Percentiles rank a stretch among this genome's conserved stretches.
Evolutionary conservation across 106 monocot species (phyloP).

Genomic region (Posidonia australis): DNA sequence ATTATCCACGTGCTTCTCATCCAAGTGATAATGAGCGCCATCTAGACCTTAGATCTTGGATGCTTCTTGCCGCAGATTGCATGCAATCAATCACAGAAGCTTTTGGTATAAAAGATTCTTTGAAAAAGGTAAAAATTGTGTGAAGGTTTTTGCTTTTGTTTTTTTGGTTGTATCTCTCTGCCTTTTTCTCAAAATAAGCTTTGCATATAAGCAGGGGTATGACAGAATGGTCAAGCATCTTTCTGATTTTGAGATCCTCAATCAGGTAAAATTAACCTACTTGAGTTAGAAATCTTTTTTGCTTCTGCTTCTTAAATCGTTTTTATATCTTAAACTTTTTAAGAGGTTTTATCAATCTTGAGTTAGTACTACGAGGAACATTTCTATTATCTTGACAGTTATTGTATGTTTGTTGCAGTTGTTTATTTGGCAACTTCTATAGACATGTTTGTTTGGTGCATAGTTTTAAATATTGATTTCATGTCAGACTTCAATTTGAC

Average conservation of each 20-base stretch:
- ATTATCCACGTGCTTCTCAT: slow-evolving; percentile 96
- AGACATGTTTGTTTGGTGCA: neutral
- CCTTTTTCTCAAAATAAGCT: neutral
- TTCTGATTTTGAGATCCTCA: slow-evolving; percentile 64
- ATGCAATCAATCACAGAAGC: slow-evolving; percentile 65
- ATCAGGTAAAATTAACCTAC: slow-evolving; percentile 43
- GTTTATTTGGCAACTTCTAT: neutral
- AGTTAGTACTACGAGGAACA: neutral
- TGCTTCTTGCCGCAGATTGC: slow-evolving; percentile 86
- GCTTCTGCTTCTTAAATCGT: neutral
- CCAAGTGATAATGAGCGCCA: slow-evolving; percentile 87
- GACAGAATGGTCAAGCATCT: slow-evolving; percentile 44
- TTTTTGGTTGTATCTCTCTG: neutral
- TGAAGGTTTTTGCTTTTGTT: too few species aligned
- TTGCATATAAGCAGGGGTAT: slow-evolving; percentile 45
- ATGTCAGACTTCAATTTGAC: too few species aligned
- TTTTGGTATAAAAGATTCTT: slow-evolving; percentile 24
- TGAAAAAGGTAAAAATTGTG: slow-evolving; percentile 31
- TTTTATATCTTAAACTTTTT: neutral
- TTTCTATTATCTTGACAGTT: too few species aligned
- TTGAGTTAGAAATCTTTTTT: neutral
- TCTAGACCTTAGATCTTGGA: slow-evolving; percentile 92
- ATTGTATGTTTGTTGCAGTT: neutral
- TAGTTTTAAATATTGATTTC: too few species aligned
- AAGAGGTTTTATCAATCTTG: neutral